Conservation (phyloP, 2,329 filamentous ascomycete genomes). For the Colletotrichum magnum region DNA sequence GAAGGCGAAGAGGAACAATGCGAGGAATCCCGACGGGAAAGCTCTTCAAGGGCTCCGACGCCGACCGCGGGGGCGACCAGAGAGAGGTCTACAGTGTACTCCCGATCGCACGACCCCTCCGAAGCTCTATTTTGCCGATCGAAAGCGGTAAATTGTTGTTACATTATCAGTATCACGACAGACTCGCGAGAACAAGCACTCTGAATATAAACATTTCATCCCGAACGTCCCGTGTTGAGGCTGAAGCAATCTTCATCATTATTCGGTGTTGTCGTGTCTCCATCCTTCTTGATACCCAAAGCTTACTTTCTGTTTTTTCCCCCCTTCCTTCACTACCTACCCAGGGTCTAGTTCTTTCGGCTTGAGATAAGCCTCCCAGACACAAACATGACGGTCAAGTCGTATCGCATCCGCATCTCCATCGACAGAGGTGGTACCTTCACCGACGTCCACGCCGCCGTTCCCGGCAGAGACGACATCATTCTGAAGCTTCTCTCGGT, state of each 20-base stretch:
- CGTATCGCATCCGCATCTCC: conserved; percentile 50
- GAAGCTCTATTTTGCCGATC: conserved; percentile 29
- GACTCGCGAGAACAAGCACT: not conserved
- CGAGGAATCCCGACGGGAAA: conserved; percentile 1
- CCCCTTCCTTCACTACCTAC: too few species aligned
- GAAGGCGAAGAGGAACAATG: too few species aligned
- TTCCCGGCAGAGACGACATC: conserved; percentile 75
- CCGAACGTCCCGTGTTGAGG: not conserved
- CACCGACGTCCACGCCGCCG: conserved; percentile 78
- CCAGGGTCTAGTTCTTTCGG: not conserved
- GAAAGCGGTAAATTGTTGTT: conserved; percentile 25
- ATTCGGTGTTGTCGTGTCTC: conserved; percentile 3
- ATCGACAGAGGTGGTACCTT: conserved; percentile 66
- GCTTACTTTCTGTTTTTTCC: not conserved
- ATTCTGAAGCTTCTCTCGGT: conserved; percentile 81
- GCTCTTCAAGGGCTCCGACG: not conserved
- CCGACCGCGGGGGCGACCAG: not conserved
- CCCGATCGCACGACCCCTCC: conserved; percentile 25
- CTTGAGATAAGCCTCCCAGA: conserved; percentile 22
- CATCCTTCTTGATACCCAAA: conserved; percentile 17
- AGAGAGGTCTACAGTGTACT: not conserved
- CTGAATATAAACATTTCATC: conserved; percentile 21
- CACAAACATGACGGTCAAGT: conserved; percentile 43
- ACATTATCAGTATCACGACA: conserved; percentile 28
- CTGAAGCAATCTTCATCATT: not conserved